Percentiles rank a stretch among this genome's conserved stretches.
These are phyloP conservation scores for Tricholoma furcatifolium DNA, from an alignment of 768 basidiomycete genomes.

Conservation along the genomic window DNA sequence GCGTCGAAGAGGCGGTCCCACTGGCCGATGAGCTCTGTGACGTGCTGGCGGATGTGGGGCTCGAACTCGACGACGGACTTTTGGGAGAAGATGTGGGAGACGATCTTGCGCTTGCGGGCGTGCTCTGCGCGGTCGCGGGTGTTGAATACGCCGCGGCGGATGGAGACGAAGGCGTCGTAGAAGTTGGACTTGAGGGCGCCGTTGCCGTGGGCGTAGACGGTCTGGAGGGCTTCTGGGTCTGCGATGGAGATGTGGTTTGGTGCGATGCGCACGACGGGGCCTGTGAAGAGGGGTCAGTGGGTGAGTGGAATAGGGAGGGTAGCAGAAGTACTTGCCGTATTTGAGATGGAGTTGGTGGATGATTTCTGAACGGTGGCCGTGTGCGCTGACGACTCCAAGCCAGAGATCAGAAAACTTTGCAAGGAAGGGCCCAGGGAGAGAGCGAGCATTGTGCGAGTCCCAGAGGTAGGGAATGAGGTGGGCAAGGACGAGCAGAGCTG, in stretches of 20 bases:
- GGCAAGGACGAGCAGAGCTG: slow-evolving; percentile 28
- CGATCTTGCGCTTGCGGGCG: slow-evolving; percentile 87
- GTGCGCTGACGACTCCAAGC: slow-evolving; percentile 62
- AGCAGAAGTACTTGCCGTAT: slow-evolving; percentile 50
- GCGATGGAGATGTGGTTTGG: slow-evolving; percentile 79
- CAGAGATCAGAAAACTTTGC: slow-evolving; percentile 75
- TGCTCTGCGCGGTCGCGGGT: slow-evolving; percentile 78
- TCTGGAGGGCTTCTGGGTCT: slow-evolving; percentile 71
- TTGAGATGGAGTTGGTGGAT: slow-evolving; percentile 73
- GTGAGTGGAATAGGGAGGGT: background rate
- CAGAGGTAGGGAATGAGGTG: slow-evolving; percentile 51
- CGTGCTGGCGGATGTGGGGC: slow-evolving; percentile 65
- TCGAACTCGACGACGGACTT: slow-evolving; percentile 88
- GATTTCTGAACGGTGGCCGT: slow-evolving; percentile 73
- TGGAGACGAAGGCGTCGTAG: slow-evolving; percentile 78
- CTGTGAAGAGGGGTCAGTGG: slow-evolving; percentile 29
- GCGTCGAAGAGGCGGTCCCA: slow-evolving; percentile 70
- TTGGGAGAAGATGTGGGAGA: slow-evolving; percentile 81
- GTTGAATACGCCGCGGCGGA: slow-evolving; percentile 73
- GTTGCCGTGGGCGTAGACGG: slow-evolving; percentile 81
- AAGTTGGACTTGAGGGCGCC: slow-evolving; percentile 82
- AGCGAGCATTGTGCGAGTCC: slow-evolving; percentile 59
- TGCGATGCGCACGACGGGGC: slow-evolving; percentile 66
- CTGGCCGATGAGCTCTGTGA: slow-evolving; percentile 59
- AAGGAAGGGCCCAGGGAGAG: slow-evolving; percentile 65